Percentiles rank a stretch among this genome's conserved stretches.
Conservation (phyloP, 2,329 filamentous ascomycete species). For the Zymoseptoria tritici region DNA sequence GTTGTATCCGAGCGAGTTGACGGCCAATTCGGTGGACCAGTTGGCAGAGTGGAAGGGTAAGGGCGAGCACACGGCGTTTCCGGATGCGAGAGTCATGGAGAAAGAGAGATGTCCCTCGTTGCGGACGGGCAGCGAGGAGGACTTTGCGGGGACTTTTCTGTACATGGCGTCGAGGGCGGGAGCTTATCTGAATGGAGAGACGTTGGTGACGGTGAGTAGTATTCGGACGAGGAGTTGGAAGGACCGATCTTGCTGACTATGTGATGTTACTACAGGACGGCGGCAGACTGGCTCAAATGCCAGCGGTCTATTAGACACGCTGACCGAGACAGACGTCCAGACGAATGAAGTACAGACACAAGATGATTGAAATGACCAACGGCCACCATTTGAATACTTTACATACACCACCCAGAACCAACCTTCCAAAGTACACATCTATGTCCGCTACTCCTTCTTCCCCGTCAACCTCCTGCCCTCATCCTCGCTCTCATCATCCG, state of each 20-base stretch:
- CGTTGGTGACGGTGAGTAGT: conserved; percentile 43
- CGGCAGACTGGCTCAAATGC: conserved; percentile 45
- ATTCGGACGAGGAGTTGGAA: neutral
- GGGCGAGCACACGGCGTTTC: conserved; percentile 17
- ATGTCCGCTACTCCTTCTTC: conserved; percentile 38
- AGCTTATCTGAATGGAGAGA: conserved; percentile 58
- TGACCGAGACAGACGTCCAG: neutral
- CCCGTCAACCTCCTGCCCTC: conserved; percentile 41
- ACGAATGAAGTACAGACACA: neutral
- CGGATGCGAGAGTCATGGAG: conserved; percentile 48
- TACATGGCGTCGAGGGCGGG: conserved; percentile 60
- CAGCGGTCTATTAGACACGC: neutral
- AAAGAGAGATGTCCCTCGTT: conserved; percentile 47
- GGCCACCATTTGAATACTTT: neutral
- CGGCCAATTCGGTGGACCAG: conserved; percentile 8
- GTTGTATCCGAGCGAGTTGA: conserved; percentile 28
- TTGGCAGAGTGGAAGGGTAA: conserved; percentile 16
- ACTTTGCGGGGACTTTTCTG: conserved; percentile 58
- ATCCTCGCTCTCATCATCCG: conserved; percentile 59
- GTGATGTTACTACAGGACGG: conserved; percentile 41
- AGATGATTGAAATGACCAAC: neutral
- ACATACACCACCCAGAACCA: neutral
- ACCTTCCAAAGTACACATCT: neutral
- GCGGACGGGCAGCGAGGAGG: conserved; percentile 51
- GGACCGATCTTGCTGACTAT: neutral